Percentiles rank a stretch among this genome's conserved stretches.
phyloP scores from a whole-genome alignment of 805 yeast species.

The Kuraishia borneana region DNA sequence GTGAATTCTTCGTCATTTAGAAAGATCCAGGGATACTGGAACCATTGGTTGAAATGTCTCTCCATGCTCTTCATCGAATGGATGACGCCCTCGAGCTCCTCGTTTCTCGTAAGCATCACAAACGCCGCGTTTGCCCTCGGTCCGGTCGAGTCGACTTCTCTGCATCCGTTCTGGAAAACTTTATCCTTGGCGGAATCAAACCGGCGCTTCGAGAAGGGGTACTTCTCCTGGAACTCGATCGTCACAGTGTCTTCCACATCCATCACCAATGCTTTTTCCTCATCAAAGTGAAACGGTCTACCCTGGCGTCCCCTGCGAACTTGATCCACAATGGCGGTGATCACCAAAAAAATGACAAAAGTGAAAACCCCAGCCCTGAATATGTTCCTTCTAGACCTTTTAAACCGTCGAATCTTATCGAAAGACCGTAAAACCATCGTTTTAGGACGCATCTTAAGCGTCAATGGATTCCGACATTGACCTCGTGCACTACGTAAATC shows the following conservation, averaged over 20 bases:
- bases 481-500: no score
- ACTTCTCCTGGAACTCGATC: constrained; percentile 3
- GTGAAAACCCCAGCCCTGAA: no score
- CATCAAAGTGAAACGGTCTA: neutral
- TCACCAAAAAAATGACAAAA: no score
- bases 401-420: no score
- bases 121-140: constrained; percentile 71
- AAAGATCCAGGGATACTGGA: constrained; percentile 84
- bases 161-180: constrained; percentile 22
- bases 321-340: no score
- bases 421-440: no score
- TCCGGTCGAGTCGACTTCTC: constrained; percentile 13
- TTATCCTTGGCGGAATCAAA: constrained; percentile 13
- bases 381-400: no score
- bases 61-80: constrained; percentile 67
- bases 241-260: neutral
- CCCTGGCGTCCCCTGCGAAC: no score
- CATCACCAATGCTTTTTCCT: neutral
- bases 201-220: constrained; percentile 16
- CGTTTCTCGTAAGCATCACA: constrained; percentile 73
- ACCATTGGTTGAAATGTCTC: constrained; percentile 89
- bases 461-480: no score
- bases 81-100: constrained; percentile 69
- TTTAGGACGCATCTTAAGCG: no score
- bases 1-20: constrained; percentile 71